Evolutionary conservation across 78 protist species (phyloP).

Genomic region (Cavenderia fasciculata): DNA sequence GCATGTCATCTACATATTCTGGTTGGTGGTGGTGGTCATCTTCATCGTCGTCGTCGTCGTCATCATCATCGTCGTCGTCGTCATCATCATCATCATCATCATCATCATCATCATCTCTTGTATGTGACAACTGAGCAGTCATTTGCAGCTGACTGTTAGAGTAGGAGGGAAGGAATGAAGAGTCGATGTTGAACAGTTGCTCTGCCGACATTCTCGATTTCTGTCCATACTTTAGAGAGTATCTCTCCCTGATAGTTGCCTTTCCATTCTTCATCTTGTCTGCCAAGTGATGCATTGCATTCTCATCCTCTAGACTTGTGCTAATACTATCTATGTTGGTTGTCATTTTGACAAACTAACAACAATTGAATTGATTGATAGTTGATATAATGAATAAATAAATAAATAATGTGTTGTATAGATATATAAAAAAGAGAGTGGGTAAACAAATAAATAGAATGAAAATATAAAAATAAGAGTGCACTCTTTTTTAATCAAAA

Average conservation of each 20-base stretch:
- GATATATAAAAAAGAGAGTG: too few species aligned
- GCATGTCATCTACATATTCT: not conserved
- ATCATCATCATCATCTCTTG: not conserved
- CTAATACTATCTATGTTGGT: too few species aligned
- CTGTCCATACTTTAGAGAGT: not conserved
- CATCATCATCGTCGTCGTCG: not conserved
- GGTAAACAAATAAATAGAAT: too few species aligned
- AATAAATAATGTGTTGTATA: too few species aligned
- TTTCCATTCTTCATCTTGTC: not conserved
- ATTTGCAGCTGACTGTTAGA: not conserved
- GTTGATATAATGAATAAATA: too few species aligned
- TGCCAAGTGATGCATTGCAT: too few species aligned
- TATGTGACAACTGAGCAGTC: not conserved
- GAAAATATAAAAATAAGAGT: too few species aligned
- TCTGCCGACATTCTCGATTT: not conserved
- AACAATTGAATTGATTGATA: too few species aligned
- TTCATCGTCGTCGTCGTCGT: not conserved
- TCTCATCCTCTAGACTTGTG: too few species aligned
- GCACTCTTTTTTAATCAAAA: too few species aligned
- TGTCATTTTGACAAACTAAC: too few species aligned
- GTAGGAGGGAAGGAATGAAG: not conserved
- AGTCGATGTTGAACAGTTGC: not conserved
- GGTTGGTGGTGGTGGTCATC: not conserved
- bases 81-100: constrained; percentile 3
- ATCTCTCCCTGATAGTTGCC: not conserved